phyloP scores from a whole-genome alignment of 2,329 filamentous ascomycete genomes.

The Calonectria hongkongensis region DNA sequence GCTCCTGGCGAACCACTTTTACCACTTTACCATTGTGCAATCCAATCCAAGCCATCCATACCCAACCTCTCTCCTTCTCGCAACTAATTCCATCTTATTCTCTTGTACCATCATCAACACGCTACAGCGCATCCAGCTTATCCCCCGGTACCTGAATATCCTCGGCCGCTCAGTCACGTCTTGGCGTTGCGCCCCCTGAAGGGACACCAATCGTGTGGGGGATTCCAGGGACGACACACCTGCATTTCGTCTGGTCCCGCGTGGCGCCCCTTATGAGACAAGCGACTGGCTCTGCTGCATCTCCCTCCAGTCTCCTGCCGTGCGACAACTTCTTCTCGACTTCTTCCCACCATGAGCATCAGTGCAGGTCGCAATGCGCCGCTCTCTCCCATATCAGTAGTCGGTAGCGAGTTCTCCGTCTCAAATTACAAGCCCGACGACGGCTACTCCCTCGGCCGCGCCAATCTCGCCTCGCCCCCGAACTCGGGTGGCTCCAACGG shows the following conservation, averaged over 20 bases:
- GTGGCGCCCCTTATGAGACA: slow-evolving; percentile 56
- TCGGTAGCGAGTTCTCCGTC: slow-evolving; percentile 88
- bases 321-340: slow-evolving; percentile 50
- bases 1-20: slow-evolving; percentile 28
- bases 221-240: slow-evolving; percentile 53
- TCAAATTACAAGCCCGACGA: slow-evolving; percentile 78
- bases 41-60: not conserved
- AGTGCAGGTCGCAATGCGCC: slow-evolving; percentile 80
- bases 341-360: slow-evolving; percentile 71
- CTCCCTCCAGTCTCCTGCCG: slow-evolving; percentile 51
- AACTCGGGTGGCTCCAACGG: slow-evolving; percentile 78
- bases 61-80: slow-evolving; percentile 2
- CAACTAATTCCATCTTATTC: slow-evolving; percentile 8
- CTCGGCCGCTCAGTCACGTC: slow-evolving; percentile 48
- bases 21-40: slow-evolving; percentile 11
- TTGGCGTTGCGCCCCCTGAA: slow-evolving; percentile 54
- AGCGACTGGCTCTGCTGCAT: slow-evolving; percentile 50
- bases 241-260: slow-evolving; percentile 54
- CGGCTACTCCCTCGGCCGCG: slow-evolving; percentile 72
- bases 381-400: slow-evolving; percentile 88
- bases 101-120: slow-evolving; percentile 5
- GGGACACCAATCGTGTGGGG: slow-evolving; percentile 54
- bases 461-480: slow-evolving; percentile 80
- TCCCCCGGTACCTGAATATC: slow-evolving; percentile 40
- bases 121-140: not conserved